Conservation (phyloP, 2,329 filamentous ascomycete genomes). For the Acephala macrosclerotiorum region DNA sequence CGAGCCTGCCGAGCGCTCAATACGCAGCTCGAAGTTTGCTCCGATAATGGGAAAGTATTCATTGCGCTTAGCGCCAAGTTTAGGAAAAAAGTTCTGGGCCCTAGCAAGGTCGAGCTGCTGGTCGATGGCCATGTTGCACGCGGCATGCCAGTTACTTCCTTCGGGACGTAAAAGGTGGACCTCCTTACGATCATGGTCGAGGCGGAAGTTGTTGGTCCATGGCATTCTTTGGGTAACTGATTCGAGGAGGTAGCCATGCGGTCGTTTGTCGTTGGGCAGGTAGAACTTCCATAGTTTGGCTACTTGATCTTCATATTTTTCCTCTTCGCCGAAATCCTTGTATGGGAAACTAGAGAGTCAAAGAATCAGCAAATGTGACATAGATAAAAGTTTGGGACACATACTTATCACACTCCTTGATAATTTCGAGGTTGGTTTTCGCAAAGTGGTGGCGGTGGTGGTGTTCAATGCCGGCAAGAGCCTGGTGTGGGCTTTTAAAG, state of each 20-base stretch:
- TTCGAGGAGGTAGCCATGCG: slow-evolving; percentile 19
- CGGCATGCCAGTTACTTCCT: background rate
- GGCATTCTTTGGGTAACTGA: slow-evolving; percentile 23
- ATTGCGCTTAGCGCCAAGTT: background rate
- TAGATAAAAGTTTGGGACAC: background rate
- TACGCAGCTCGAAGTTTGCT: slow-evolving; percentile 16
- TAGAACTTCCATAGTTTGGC: slow-evolving; percentile 20
- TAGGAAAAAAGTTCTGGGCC: background rate
- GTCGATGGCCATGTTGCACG: background rate
- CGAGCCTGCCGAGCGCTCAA: slow-evolving; percentile 28
- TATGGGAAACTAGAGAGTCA: slow-evolving; percentile 12
- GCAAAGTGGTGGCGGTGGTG: too few relatives aligned
- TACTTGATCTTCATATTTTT: background rate
- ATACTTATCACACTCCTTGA: background rate
- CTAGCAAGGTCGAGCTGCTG: background rate
- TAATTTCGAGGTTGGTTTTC: background rate
- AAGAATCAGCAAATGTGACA: background rate
- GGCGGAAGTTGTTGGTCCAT: slow-evolving; percentile 18
- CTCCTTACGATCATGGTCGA: background rate
- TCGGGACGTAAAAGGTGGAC: background rate
- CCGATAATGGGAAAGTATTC: slow-evolving; percentile 20
- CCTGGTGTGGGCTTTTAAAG: too few relatives aligned
- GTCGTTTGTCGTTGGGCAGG: slow-evolving; percentile 18
- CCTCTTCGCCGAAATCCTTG: background rate
- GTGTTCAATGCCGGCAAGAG: too few relatives aligned